Evolutionary conservation across 2,329 filamentous ascomycete genomes (phyloP), one percentile per base, ranked within the genome.

Genomic region (Xylariaceae sp.): DNA sequence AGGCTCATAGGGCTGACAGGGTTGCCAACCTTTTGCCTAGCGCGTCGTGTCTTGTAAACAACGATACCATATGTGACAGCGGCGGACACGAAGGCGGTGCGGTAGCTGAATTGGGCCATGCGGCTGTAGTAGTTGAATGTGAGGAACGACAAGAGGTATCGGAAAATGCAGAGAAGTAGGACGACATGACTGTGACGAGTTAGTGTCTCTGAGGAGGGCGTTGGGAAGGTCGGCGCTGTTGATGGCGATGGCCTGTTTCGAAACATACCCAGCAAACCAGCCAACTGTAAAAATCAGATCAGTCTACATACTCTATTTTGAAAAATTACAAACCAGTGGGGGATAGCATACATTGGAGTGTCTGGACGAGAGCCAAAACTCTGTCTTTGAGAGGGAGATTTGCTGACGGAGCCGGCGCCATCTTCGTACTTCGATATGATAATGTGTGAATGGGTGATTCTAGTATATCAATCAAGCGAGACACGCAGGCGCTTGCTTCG

Each of bases 11-110:
- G 67, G 47, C 86, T 80, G 32, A 69, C 71, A 65, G 64, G 80
- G 59, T 82, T 68, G 54, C 85, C 84, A 40, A 83, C 76, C 77
- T 88, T 86, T 59, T 86, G 79, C 56, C 89, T 86, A 58, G 91
- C 88, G 56, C 91, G 84, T 75, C 91, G 88, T 47, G 89, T 91
- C 81, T 98, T 98, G 79, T 95, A 97, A 52, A 98, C 92, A 40
- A 98, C 93, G 56, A 98, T 97, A 55, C 93, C 92, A 69, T 98
- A 98, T 10, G 93, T 97, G 40, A 83, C 81, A 38, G 90, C 89
- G 5, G 93, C 93, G 3, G 91, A 85, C 58, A 96, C 57, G 67
- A 98, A 98, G 47, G 91, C 88, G 44, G 85, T 80, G 61, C 93
- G 91, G 74, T 98, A 98, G 46, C 86, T 86, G 67, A 93, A 83